Base-by-base conservation (phyloP, 768 basidiomycete species). In the Russula brevipes region DNA sequence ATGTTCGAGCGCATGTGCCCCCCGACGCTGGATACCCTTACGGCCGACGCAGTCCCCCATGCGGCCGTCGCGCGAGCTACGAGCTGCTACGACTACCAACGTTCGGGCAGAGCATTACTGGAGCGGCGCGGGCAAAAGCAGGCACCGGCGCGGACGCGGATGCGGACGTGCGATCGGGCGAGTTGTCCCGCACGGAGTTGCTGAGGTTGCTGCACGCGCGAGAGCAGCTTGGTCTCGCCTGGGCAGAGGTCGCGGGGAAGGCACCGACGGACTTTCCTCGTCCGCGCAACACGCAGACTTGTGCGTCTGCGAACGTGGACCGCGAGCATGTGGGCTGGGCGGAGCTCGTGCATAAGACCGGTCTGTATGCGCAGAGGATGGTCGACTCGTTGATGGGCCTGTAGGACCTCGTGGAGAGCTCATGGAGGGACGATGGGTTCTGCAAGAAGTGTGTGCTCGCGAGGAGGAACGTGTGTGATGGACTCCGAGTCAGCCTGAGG, bases 41-140 rank as follows among this genome's bases (percentile, higher is more conserved):
- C 63, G n/a, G 59, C 57, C 12, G 44, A n/a, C 41, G 44, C 14
- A 30, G 58, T 70, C 19, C 68, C 70, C 0, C 56, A 72, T 38
- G 75, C 76, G 2, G 70, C 69, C 1, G 71, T 70, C 69, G 71
- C 49, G 77, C 78, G 1, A 77, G 74, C 57, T 79, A 80, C 63
- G 77, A 80, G 61, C 70, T 80, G 41, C 67, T 77, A 5, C 70
- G 77, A 36, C 65, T 64, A 12, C 54, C 69, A 9, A 69, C 62
- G 14, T 73, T 75, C 59, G 74, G 71, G 9, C 73, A 75, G 56
- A 57, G 54, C 11, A 49, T 56, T 6, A 54, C 24, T 70, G 31
- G 76, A 24, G 24, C 24, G 24, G 24, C 24, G 24, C 1, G 24
- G 24, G 24, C 24, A 24, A 24, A 24, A 4, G 66, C 45, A 31